Base-by-base conservation (phyloP, 768 basidiomycete genomes). In the Tubosaeta brunneosetosa region DNA sequence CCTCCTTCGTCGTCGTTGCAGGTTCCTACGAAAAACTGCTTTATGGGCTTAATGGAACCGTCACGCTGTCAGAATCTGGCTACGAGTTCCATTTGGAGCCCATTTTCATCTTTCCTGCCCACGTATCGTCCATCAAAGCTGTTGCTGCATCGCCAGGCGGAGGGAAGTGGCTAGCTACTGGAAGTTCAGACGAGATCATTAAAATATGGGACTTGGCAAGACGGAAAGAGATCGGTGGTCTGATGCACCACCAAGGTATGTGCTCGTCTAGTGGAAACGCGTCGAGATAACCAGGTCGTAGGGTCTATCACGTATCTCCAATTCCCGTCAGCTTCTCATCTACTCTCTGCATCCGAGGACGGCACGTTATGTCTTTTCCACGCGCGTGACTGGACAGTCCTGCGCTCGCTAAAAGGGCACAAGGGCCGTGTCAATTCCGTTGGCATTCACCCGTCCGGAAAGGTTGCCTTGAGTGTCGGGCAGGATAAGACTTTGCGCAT, bases 11-110 rank as follows among this genome's bases (percentile, higher is more conserved):
- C 69, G 71, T 98, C 57, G 75, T 97, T 25, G 90, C 86, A 1
- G 97, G 97, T 0, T 91, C 94, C 16, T 99, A 98, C 69, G 97
- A 99, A 75, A 97, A 94, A 63, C 76, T 98, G 14, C 78, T 99
- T 16, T 98, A 97, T 60, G 94, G 94, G 12, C 74, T 97, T 16
- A 80, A 91, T 53, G 91, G 87, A 33, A 74, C 80, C 0, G 72
- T 81, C 42, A 69, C 72, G 16, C 43, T 59, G 50, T 51, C 67
- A 4, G 60, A 61, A 38, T 47, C 66, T 44, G 62, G 64, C 25
- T 68, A 70, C 55, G 61, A 64, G 46, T 74, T 76, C 49, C 56
- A 67, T 19, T 63, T 95, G 27, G 82, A 83, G 50, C 93, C 97
- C 0, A 79, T 90, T 41, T 99, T 99, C 71, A 91, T 93, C 56